These are phyloP conservation scores for Nitzschia sp. DNA, from an alignment of 108 stramenopile species.

Conservation along the genomic window DNA sequence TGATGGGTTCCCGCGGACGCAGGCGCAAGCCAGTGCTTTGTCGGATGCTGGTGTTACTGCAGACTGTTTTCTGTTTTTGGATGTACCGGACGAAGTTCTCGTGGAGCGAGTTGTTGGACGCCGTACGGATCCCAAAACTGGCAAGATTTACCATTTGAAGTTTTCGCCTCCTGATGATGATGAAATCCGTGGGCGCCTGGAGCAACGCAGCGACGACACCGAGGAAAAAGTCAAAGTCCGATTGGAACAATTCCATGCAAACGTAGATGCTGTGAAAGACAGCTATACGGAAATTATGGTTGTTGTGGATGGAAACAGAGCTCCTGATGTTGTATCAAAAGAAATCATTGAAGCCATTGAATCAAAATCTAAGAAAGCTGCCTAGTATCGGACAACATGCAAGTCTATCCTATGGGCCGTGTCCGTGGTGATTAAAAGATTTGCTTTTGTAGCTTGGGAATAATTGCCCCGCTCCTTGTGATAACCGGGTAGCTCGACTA, in stretches of 20 bases:
- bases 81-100: conserved; percentile 93
- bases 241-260: conserved; percentile 86
- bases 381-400: too few relatives aligned
- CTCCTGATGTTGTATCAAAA: conserved; percentile 64
- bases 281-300: conserved; percentile 75
- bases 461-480: too few relatives aligned
- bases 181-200: conserved; percentile 65
- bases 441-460: too few relatives aligned
- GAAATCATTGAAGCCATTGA: conserved; percentile 49
- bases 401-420: too few relatives aligned
- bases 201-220: conserved; percentile 95
- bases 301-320: conserved; percentile 71
- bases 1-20: conserved; percentile 97
- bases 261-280: conserved; percentile 82
- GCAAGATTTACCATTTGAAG: conserved; percentile 96
- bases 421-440: too few relatives aligned
- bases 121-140: conserved; percentile 93
- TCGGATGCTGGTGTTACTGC: conserved; percentile 78
- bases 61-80: conserved; percentile 90
- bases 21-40: conserved; percentile 91
- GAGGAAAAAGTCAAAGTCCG: conserved; percentile 95
- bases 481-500: too few relatives aligned
- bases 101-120: conserved; percentile 96
- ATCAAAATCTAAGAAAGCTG: background rate
- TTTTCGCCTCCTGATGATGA: conserved; percentile 90